Evolutionary conservation across 805 yeast species (phyloP), one percentile per base, ranked within the genome.

Genomic region (Saitoella complicata): DNA sequence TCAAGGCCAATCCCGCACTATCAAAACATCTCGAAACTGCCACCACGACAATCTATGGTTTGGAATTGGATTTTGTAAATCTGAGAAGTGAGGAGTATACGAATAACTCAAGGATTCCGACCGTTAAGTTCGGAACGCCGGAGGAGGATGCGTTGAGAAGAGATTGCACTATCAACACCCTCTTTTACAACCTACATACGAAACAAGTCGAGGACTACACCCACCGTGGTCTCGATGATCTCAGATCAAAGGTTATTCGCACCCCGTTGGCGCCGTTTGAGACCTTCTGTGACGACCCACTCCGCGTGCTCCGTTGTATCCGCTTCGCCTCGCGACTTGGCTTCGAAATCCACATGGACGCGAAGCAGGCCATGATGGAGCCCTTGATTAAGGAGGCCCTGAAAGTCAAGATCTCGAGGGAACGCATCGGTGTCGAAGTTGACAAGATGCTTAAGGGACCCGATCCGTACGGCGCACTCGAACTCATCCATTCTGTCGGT

Each of bases 1-100:
- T 58, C 57, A 42, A 59, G 54, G 78, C 78, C 58, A 91, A 93
- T 60, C 98, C 98, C 0, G 96, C 83, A 50, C 88, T 87, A 60
- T 81, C 94, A 1, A 93, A 91, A 63, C 99, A 91, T 65, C 65
- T 91, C 53, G 99, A 91, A 55, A 93, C 99, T 1, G 93, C 96
- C 38, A 91, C 96, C 3, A 86, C 95, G 1, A 81, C 77, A 55
- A 61, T 91, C 7, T 83, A 72, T 55, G 93, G 78, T 1, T 59
- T 80, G n/a, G 95, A 85, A 55, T 74, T 91, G 44, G 99, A 91
- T 63, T 85, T 91, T 58, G 98, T 93, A 42, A 88, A 88, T 60
- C 67, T 91, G 51, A 67, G 99, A 51, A 77, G 79, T 36, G 98
- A 91, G 57, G 80, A 75, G 54, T 91, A 91, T 57, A 76, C 94